A percentile compares a stretch with the other conserved stretches of the same genome.
phyloP scores from a whole-genome alignment of 2,329 filamentous ascomycete genomes.

The Fusarium chlamydosporum region DNA sequence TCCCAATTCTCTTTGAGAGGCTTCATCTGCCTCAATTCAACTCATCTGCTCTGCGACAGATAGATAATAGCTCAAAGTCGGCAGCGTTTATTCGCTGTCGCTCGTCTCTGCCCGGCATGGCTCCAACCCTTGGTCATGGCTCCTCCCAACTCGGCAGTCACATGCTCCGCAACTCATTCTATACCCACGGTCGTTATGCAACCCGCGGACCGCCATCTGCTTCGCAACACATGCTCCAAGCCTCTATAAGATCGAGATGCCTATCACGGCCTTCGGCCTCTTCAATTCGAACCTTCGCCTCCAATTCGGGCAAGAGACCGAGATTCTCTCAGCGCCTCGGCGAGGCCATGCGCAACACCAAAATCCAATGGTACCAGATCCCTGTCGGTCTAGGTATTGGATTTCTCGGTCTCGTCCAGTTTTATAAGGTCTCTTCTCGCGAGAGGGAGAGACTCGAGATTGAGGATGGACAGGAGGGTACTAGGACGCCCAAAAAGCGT shows the following conservation, averaged over 20 bases:
- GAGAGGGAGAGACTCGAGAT: constrained; percentile 66
- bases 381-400: constrained; percentile 88
- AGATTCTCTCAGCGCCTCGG: constrained; percentile 67
- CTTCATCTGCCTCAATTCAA: constrained; percentile 14
- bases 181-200: constrained; percentile 51
- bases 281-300: constrained; percentile 53
- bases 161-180: constrained; percentile 50
- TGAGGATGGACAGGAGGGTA: constrained; percentile 60
- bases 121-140: constrained; percentile 55
- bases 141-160: constrained; percentile 55
- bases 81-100: constrained; percentile 38
- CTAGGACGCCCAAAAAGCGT: constrained; percentile 64
- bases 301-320: constrained; percentile 60
- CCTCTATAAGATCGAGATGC: constrained; percentile 48
- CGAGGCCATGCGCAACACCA: constrained; percentile 65
- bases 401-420: constrained; percentile 85
- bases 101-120: constrained; percentile 47
- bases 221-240: constrained; percentile 45
- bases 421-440: constrained; percentile 79
- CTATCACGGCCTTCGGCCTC: constrained; percentile 45
- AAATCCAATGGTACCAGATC: constrained; percentile 90
- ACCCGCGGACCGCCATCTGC: constrained; percentile 44
- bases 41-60: constrained; percentile 13
- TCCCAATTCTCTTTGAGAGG: constrained; percentile 23
- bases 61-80: constrained; percentile 23